Base-by-base conservation (phyloP, 140 eudicot species). In the Senecio squalidus region DNA sequence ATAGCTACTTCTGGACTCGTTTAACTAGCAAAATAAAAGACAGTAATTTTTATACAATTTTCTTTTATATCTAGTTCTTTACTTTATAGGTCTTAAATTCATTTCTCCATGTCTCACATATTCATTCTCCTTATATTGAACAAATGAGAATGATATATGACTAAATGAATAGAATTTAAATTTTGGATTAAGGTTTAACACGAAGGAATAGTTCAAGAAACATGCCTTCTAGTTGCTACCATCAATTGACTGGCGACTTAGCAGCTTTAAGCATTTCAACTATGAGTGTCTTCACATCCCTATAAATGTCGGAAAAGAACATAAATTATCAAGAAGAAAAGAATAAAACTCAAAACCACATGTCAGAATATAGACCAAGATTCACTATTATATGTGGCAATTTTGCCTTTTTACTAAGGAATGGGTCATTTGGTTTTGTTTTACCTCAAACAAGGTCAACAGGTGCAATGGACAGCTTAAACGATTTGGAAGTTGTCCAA, bases 241-340 rank as follows among this genome's bases (percentile, higher is more conserved):
- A 68, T 76, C 51, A 76, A 63, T 39, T 53, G 51, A 45, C 76
- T 34, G 71, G 74, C 66, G 75, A 65, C 64, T 34, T 75, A 9
- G 97, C 93, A 50, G 87, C 95, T 76, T 82, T 89, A 74, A 89
- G 97, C 97, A 89, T 85, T 73, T 89, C 97, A 36, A 89, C 95
- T 58, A 89, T 85, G 60, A 89, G 86, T 0, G 87, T 85, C 83
- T 89, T 89, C 34, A 89, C 94, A 66, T 85, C 97, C 82, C 97
- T 84, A 71, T 44, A 29, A 45, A 69, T 30, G 14, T 10, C 3
- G 11, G 41, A 45, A 58, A 62, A 16, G 11, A 17, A 23, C 18
- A 25, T 27, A 25, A 20, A n/a, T 20, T 30, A 43, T 18, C 60
- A 44, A 21, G 8, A 53, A 6, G 7, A 16, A 55, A 59, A 22